A percentile compares a stretch with the other conserved stretches of the same genome.
phyloP scores from a whole-genome alignment of 495 filamentous ascomycete genomes.

The Aspergillus nanangensis region DNA sequence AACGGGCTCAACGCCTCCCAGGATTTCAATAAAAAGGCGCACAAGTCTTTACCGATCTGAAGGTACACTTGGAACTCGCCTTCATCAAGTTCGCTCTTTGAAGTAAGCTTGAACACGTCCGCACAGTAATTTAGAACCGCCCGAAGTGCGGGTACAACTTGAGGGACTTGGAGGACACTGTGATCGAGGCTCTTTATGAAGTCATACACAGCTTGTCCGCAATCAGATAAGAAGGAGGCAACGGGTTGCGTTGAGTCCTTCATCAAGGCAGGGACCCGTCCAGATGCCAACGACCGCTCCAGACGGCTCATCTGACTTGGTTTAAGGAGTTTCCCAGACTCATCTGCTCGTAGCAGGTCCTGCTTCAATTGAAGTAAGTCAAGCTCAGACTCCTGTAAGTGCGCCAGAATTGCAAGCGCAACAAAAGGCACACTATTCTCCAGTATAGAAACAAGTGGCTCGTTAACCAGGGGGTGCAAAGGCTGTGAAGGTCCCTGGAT shows the following conservation, averaged over 20 bases:
- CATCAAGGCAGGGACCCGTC: constrained; percentile 52
- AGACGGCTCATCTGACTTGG: constrained; percentile 63
- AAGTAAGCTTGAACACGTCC: constrained; percentile 48
- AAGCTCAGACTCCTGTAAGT: constrained; percentile 35
- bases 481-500: constrained; percentile 30
- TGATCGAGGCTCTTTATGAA: constrained; percentile 32
- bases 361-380: constrained; percentile 36
- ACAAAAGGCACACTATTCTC: constrained; percentile 18
- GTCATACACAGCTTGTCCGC: constrained; percentile 36
- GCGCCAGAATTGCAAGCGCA: constrained; percentile 26
- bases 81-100: constrained; percentile 44
- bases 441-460: constrained; percentile 32
- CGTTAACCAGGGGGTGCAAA: constrained; percentile 42
- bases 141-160: constrained; percentile 31
- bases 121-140: constrained; percentile 53
- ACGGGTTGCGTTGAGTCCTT: constrained; percentile 62
- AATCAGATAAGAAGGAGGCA: constrained; percentile 40
- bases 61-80: constrained; percentile 54
- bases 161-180: constrained; percentile 19
- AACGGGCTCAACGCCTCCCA: constrained; percentile 25
- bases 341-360: constrained; percentile 29
- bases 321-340: constrained; percentile 39
- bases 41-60: constrained; percentile 36
- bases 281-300: constrained; percentile 60
- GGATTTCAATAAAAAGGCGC: constrained; percentile 21